A percentile compares a stretch with the other conserved stretches of the same genome.
Conservation (phyloP, 768 basidiomycete species). For the Lactarius vividus region DNA sequence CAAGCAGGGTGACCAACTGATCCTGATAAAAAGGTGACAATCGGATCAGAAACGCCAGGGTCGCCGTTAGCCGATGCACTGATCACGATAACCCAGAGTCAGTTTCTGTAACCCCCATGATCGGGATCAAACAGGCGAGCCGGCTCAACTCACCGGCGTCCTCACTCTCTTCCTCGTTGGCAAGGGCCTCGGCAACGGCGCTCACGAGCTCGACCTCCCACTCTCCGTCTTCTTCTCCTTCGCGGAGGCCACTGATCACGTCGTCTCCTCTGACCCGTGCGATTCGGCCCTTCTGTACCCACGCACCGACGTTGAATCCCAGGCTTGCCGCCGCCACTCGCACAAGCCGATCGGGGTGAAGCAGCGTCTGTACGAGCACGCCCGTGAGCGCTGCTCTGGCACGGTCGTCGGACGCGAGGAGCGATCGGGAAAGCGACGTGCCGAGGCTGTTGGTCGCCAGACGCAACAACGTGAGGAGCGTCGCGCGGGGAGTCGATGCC, state of each 20-base stretch:
- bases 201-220: conserved; percentile 85
- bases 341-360: conserved; percentile 66
- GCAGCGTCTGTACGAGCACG: conserved; percentile 61
- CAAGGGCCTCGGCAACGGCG: conserved; percentile 78
- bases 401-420: conserved; percentile 39
- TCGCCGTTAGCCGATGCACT: conserved; percentile 84
- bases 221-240: conserved; percentile 61
- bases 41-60: conserved; percentile 72
- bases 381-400: conserved; percentile 43
- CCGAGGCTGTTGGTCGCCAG: conserved; percentile 69
- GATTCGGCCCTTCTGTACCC: conserved; percentile 60
- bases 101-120: background rate
- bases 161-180: conserved; percentile 66
- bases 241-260: conserved; percentile 34
- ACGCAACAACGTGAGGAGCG: conserved; percentile 66
- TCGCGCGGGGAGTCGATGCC: conserved; percentile 37
- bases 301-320: conserved; percentile 70
- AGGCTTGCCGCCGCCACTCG: conserved; percentile 80
- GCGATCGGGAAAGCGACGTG: conserved; percentile 38
- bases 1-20: conserved; percentile 55
- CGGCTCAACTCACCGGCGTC: conserved; percentile 64
- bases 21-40: conserved; percentile 66
- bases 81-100: background rate
- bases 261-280: conserved; percentile 38
- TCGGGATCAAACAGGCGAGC: background rate